Base-by-base conservation (phyloP, 2,329 filamentous ascomycete species). In the Rhexocercosporidium sp. region DNA sequence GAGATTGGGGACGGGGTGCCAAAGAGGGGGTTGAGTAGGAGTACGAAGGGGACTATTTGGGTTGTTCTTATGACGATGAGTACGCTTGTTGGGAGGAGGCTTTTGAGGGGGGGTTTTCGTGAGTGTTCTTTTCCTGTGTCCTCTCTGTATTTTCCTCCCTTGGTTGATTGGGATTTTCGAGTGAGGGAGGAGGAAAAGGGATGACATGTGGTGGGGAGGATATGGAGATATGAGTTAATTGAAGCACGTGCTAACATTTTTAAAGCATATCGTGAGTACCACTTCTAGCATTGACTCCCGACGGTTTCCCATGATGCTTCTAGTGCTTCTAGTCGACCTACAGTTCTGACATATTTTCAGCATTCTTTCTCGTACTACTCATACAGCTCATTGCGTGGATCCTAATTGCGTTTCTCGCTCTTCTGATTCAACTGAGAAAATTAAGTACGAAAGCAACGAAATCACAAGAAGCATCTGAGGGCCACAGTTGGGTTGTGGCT, bases 51-150 rank as follows among this genome's bases (percentile, higher is more conserved):
- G 4, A 62, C 39, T 34, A 9, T 71, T 25, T 75, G 72, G 72
- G 59, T 72, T 31, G 44, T 70, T 22, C 60, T 73, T 29, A 66
- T 59, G 46, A 64, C 67, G 20, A 65, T 64, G 29, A 68, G 68
- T 22, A 75, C 72, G 46, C 47, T 75, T 34, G 60, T 61, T 39
- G 71, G 66, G 57, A 70, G 74, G 66, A 72, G 69, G 60, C 25
- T 75, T 16, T 66, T 76, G 64, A 73, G 65, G 12, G 66, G 59
- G 51, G 66, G 64, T 54, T 75, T 75, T 74, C 68, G 74, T 76
- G 67, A 70, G 74, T 73, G 41, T 25, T 54, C 20, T 27, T 16
- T 56, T n/a, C 18, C 29, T 8, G 20, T 20, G 9, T 9, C 18
- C 37, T 9, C 29, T 49, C 20, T 56, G 37, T 49, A 1, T 62